Evolutionary conservation across 805 yeast species (phyloP).

Genomic region (Saccharomyces mikatae): DNA sequence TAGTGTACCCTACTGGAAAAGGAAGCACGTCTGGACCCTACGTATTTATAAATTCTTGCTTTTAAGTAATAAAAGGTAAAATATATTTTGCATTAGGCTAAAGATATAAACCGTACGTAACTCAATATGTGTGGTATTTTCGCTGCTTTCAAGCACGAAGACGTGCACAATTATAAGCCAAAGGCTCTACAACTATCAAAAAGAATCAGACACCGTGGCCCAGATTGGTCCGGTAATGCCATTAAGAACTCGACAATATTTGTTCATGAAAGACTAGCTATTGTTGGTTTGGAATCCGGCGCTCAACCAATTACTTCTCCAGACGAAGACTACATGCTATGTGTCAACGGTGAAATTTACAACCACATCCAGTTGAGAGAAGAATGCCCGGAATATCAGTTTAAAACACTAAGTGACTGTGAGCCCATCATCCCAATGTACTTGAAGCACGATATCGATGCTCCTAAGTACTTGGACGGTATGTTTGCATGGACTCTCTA

Average conservation of each 20-base stretch:
- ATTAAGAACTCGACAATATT: constrained; percentile 72
- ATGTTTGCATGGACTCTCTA: constrained; percentile 94
- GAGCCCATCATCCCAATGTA: constrained; percentile 94
- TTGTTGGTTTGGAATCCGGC: constrained; percentile 95
- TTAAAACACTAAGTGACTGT: constrained; percentile 87
- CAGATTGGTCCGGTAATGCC: constrained; percentile 96
- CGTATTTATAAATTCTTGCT: neutral
- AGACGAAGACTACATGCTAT: constrained; percentile 63
- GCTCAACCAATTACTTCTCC: constrained; percentile 91
- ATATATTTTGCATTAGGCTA: neutral
- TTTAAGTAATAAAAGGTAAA: neutral
- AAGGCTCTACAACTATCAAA: constrained; percentile 86
- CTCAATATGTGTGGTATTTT: constrained; percentile 90
- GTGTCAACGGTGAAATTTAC: constrained; percentile 97
- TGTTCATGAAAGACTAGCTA: constrained; percentile 93
- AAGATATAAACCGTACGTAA: neutral
- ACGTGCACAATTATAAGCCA: constrained; percentile 71
- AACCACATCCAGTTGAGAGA: constrained; percentile 88
- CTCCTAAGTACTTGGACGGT: constrained; percentile 91
- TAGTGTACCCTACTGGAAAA: neutral
- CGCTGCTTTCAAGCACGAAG: constrained; percentile 79
- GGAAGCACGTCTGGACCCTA: neutral
- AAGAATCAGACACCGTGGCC: constrained; percentile 97
- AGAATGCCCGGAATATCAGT: constrained; percentile 62
- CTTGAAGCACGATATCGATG: constrained; percentile 77